A percentile compares a stretch with the other conserved stretches of the same genome.
phyloP scores from a whole-genome alignment of 495 filamentous ascomycete genomes.

The Daldinia vernicosa region DNA sequence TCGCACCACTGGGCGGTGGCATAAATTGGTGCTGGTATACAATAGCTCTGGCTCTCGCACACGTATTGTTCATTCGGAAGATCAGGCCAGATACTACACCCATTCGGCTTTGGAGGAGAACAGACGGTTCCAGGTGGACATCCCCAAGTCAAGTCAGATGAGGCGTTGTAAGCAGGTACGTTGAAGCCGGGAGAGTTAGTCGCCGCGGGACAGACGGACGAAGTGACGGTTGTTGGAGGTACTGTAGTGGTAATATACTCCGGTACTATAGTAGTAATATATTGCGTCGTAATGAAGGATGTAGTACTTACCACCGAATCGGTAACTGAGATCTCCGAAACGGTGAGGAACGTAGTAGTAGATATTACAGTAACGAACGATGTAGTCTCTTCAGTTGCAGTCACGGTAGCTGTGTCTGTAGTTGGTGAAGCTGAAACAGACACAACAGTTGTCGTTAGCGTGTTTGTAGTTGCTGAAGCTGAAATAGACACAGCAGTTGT shows the following conservation, averaged over 20 bases:
- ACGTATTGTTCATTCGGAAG: constrained; percentile 62
- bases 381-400: constrained; percentile 41
- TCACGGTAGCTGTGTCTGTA: constrained; percentile 40
- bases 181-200: constrained; percentile 25
- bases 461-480: constrained; percentile 38
- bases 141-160: constrained; percentile 62
- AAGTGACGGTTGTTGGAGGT: constrained; percentile 23
- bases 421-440: constrained; percentile 37
- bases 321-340: constrained; percentile 42
- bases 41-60: constrained; percentile 63
- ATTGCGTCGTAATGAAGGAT: constrained; percentile 45
- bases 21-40: constrained; percentile 57
- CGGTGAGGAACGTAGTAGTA: constrained; percentile 45
- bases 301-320: constrained; percentile 46
- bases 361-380: constrained; percentile 38
- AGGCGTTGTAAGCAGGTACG: constrained; percentile 27
- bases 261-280: constrained; percentile 40
- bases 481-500: constrained; percentile 38
- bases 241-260: constrained; percentile 35
- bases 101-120: constrained; percentile 53
- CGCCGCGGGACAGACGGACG: constrained; percentile 45
- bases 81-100: constrained; percentile 64
- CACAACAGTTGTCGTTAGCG: constrained; percentile 39
- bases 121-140: constrained; percentile 72
- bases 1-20: constrained; percentile 52